phyloP scores from a whole-genome alignment of 2,329 filamentous ascomycete species.

The Sporothrix sp. region DNA sequence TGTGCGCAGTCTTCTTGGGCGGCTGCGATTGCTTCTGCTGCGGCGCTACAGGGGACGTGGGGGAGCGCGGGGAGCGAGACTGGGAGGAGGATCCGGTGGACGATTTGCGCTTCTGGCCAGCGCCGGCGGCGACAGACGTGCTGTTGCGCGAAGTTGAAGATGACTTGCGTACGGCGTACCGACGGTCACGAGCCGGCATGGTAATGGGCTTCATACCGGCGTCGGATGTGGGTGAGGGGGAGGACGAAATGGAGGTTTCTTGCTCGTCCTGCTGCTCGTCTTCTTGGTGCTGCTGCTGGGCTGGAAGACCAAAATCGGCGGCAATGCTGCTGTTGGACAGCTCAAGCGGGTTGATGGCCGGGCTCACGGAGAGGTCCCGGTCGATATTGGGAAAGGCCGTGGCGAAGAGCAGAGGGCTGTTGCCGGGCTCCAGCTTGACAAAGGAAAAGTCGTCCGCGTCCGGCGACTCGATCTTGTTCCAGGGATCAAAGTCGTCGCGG shows the following conservation, averaged over 20 bases:
- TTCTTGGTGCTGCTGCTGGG: slow-evolving; percentile 1
- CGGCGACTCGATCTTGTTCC: slow-evolving; percentile 23
- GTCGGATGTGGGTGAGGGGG: not conserved
- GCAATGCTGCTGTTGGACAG: slow-evolving; percentile 18
- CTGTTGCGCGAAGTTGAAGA: not conserved
- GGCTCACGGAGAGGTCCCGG: slow-evolving; percentile 22
- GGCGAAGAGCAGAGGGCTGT: slow-evolving; percentile 22
- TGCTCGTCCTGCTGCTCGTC: not conserved
- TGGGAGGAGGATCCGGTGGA: slow-evolving; percentile 16
- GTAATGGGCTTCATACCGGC: not conserved
- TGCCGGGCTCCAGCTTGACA: slow-evolving; percentile 26
- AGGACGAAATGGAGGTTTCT: not conserved
- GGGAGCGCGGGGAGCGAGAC: slow-evolving; percentile 17
- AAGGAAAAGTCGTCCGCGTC: slow-evolving; percentile 19
- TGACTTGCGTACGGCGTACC: slow-evolving; percentile 21
- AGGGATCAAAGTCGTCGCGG: slow-evolving; percentile 23
- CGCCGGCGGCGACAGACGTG: slow-evolving; percentile 15
- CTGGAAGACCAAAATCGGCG: not conserved
- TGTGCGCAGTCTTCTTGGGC: slow-evolving; percentile 69
- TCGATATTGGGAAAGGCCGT: slow-evolving; percentile 18
- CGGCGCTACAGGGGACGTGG: slow-evolving; percentile 18
- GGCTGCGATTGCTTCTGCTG: slow-evolving; percentile 13
- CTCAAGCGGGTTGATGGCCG: slow-evolving; percentile 28
- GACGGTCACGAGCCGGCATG: slow-evolving; percentile 15
- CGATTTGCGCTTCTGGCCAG: slow-evolving; percentile 26